These are phyloP conservation scores for Termitomyces sp. DNA, from an alignment of 768 basidiomycete genomes.

Conservation along the genomic window DNA sequence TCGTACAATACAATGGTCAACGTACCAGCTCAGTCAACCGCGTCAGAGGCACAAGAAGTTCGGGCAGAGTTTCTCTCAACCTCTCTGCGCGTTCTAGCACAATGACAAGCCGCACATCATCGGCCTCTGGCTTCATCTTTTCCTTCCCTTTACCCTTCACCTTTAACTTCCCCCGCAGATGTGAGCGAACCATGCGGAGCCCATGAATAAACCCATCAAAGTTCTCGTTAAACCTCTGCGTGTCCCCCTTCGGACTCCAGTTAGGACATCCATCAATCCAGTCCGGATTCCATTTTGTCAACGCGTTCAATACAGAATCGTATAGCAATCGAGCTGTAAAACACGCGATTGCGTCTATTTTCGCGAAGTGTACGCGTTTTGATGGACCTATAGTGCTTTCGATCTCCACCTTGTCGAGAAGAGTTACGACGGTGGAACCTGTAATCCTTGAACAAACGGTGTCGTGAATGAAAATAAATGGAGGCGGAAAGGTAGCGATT, in stretches of 20 bases:
- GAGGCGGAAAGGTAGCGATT: too few relatives aligned
- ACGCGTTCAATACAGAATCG: slow-evolving; percentile 56
- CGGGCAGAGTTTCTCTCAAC: slow-evolving; percentile 54
- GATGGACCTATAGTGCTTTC: slow-evolving; percentile 14
- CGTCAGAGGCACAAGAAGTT: slow-evolving; percentile 64
- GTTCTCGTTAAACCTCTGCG: slow-evolving; percentile 48
- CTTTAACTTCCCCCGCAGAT: slow-evolving; percentile 14
- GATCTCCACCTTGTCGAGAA: slow-evolving; percentile 22
- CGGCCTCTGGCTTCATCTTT: slow-evolving; percentile 12
- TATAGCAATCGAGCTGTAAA: slow-evolving; percentile 60
- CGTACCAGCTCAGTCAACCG: slow-evolving; percentile 67
- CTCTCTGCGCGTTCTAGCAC: slow-evolving; percentile 65
- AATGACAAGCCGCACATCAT: slow-evolving; percentile 44
- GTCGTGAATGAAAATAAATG: slow-evolving; percentile 47
- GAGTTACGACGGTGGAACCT: slow-evolving; percentile 31
- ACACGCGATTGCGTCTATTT: slow-evolving; percentile 51
- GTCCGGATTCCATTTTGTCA: slow-evolving; percentile 47
- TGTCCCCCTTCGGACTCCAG: slow-evolving; percentile 40
- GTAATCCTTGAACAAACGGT: slow-evolving; percentile 42
- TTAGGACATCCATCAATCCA: slow-evolving; percentile 61
- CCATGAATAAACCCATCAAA: slow-evolving; percentile 68
- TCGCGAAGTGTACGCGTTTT: slow-evolving; percentile 33
- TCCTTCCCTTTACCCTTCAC: slow-evolving; percentile 20
- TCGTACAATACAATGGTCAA: background rate
- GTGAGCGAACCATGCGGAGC: slow-evolving; percentile 31